These are phyloP conservation scores for Abelmoschus esculentus DNA, from an alignment of 345 rosid species.

Conservation along the genomic window DNA sequence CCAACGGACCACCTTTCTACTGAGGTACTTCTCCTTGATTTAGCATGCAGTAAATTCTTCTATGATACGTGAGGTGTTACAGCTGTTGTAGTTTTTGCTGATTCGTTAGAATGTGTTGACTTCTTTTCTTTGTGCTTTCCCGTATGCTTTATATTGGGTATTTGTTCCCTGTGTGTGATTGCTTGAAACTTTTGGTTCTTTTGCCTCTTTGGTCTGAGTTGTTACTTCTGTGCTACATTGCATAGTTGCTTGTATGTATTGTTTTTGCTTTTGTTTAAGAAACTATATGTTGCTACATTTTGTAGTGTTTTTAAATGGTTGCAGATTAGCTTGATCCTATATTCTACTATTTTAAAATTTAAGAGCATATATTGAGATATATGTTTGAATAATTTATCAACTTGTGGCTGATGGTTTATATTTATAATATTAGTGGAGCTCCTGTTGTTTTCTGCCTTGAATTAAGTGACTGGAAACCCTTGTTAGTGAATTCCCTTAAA, in stretches of 20 bases:
- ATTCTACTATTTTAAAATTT: not conserved
- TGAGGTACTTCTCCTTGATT: slow-evolving; percentile 36
- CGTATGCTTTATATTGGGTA: not conserved
- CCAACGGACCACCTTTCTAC: slow-evolving; percentile 59
- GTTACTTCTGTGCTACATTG: not conserved
- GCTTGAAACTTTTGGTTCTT: not conserved
- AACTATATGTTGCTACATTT: not conserved
- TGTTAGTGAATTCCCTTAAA: not conserved
- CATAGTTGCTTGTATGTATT: not conserved
- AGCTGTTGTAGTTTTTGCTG: not conserved
- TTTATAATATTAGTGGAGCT: not conserved
- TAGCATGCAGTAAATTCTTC: slow-evolving; percentile 1
- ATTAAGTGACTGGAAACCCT: not conserved
- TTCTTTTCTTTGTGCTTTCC: not conserved
- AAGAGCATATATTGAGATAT: not conserved
- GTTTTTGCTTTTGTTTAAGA: not conserved
- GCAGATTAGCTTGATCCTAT: not conserved
- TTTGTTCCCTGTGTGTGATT: not conserved
- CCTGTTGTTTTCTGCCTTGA: not conserved
- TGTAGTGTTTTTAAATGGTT: not conserved
- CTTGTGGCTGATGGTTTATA: not conserved
- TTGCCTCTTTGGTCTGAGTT: not conserved
- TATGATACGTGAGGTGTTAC: not conserved
- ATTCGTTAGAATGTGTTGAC: not conserved
- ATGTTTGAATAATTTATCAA: not conserved